Percentiles rank a stretch among this genome's conserved stretches.
These are phyloP conservation scores for Globomyces pollinis-pini DNA, from an alignment of 192 early-diverging fungal genomes.

Conservation along the genomic window DNA sequence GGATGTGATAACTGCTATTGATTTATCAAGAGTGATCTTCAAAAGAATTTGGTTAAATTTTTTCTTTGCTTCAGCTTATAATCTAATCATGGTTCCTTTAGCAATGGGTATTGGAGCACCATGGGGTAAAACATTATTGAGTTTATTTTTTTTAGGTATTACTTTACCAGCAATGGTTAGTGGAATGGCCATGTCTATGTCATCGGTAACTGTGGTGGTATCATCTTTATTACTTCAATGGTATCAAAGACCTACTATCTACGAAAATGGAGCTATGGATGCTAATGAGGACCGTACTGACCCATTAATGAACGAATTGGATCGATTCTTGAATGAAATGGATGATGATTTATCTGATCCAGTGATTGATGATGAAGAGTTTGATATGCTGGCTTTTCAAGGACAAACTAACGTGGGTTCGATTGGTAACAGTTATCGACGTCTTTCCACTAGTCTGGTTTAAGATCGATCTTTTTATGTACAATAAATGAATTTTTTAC, in stretches of 20 bases:
- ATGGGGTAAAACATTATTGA: slow-evolving; percentile 52
- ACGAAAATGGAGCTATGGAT: no score
- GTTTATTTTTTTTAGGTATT: slow-evolving; percentile 12
- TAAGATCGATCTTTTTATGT: no score
- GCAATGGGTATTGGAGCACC: slow-evolving; percentile 91
- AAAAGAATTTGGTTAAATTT: slow-evolving; percentile 79
- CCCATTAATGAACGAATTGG: no score
- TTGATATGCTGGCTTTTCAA: no score
- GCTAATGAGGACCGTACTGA: no score
- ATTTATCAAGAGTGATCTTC: slow-evolving; percentile 79
- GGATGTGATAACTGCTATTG: slow-evolving; percentile 79
- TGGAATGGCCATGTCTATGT: slow-evolving; percentile 89
- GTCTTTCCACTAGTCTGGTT: no score
- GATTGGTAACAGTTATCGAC: no score
- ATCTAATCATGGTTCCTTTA: slow-evolving; percentile 80
- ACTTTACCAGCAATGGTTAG: slow-evolving; percentile 86
- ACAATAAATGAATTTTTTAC: no score
- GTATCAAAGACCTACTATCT: slow-evolving; percentile 47
- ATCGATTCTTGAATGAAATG: no score
- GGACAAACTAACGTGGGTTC: no score
- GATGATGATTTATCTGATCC: no score
- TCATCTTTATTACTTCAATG: slow-evolving; percentile 78
- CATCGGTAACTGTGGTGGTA: slow-evolving; percentile 84
- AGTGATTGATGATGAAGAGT: no score
- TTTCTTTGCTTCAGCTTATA: slow-evolving; percentile 85